Evolutionary conservation across 2,329 filamentous ascomycete species (phyloP).

Genomic region (Colletotrichum higginsianum): DNA sequence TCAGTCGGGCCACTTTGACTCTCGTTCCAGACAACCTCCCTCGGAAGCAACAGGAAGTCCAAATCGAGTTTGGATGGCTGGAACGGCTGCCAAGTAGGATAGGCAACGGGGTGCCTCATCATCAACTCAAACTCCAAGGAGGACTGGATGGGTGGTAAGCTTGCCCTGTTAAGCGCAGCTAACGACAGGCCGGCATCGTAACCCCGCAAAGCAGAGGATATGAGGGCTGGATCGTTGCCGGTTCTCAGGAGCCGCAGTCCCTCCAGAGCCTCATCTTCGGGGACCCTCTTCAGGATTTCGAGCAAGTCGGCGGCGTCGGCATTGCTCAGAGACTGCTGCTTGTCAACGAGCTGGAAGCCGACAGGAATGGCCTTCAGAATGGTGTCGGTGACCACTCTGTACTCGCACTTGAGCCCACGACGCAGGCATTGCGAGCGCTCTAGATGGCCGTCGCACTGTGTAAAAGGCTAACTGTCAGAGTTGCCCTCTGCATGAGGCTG

Average conservation of each 20-base stretch:
- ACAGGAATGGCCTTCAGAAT: neutral
- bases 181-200: neutral
- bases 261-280: neutral
- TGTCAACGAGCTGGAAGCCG: neutral
- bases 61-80: neutral
- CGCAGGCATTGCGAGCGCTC: neutral
- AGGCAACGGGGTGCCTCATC: too few relatives aligned
- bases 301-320: neutral
- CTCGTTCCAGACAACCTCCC: neutral
- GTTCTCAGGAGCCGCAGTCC: neutral
- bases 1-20: neutral
- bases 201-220: neutral
- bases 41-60: neutral
- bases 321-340: neutral
- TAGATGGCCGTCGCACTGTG: neutral
- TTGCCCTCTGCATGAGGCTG: neutral
- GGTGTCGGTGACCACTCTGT: neutral
- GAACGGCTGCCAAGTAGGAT: neutral
- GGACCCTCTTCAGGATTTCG: neutral
- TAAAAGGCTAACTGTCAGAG: neutral
- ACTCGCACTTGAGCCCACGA: neutral
- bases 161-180: neutral
- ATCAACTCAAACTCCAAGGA: constrained; percentile 11
- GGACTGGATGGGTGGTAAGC: neutral
- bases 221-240: neutral